Base-by-base conservation (phyloP, 1,139 yeast genomes). In the Debaryomyces subglobosus region DNA sequence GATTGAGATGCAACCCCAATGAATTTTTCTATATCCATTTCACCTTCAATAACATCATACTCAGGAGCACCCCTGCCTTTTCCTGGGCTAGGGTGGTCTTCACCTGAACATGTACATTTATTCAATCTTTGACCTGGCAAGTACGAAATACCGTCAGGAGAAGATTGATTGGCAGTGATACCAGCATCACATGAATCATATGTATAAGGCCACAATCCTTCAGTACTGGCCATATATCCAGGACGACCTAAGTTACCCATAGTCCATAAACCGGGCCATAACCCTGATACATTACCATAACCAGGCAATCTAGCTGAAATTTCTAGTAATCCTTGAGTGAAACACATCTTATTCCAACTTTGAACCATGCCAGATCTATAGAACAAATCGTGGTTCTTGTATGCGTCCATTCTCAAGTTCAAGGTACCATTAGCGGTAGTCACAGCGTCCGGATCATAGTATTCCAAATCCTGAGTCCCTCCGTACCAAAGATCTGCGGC, bases 201-300 rank as follows among this genome's bases (percentile, higher is more conserved):
- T n/a, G 90, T 76, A 61, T 89, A 89, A 2, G 96, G 96, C 96
- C 96, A 89, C n/a, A 87, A 85, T 39, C 96, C 96, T 40, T 88
- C 94, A 3, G 96, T 81, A 8, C 89, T 68, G 3, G 92, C 91
- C 62, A 82, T 64, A 63, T 79, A 89, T 10, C 96, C 96, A 0
- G 96, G 90, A 57, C 96, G 78, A 27, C 88, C 96, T 50, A 89
- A 71, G 59, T 89, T 89, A 43, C 96, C 96, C 78, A 89, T 76
- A 1, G 94, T 78, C 96, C 96, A 89, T 48, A 88, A 63, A 68
- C 96, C 96, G 0, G 96, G 96, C 96, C 96, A 89, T 49, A 89
- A 71, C 38, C 96, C 96, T 8, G 83, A 75, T 23, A 83, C 74
- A 49, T 79, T 71, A 53, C 92, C 92, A 53, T 77, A 80, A 50